Conservation (phyloP, 1,284 basidiomycete species). For the Baeospora myosura region DNA sequence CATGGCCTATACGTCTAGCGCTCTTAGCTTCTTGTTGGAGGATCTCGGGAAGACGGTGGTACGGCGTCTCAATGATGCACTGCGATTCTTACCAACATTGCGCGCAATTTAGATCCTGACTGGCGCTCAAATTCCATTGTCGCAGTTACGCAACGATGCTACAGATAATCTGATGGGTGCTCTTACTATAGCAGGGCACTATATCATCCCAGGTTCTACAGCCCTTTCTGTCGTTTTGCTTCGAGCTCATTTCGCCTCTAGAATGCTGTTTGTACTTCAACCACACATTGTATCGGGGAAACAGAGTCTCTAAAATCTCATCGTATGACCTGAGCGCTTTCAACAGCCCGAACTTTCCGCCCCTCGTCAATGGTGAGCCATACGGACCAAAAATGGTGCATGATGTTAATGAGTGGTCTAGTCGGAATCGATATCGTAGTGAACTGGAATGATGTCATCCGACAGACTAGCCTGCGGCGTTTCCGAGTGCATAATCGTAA, state of each 20-base stretch:
- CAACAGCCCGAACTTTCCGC: conserved; percentile 77
- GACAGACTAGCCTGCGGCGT: conserved; percentile 67
- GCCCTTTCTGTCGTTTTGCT: conserved; percentile 13
- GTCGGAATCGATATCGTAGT: conserved; percentile 88
- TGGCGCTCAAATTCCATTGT: conserved; percentile 88
- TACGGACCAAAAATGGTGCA: not conserved
- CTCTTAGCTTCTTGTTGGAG: conserved; percentile 83
- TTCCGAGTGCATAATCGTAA: conserved; percentile 78
- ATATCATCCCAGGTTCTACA: conserved; percentile 89
- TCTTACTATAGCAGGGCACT: conserved; percentile 82
- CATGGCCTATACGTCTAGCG: conserved; percentile 84
- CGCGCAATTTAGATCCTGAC: conserved; percentile 62
- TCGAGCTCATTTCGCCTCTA: conserved; percentile 20
- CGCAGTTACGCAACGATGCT: conserved; percentile 83
- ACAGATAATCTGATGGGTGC: conserved; percentile 87
- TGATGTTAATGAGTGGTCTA: too few relatives aligned
- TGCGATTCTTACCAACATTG: conserved; percentile 3
- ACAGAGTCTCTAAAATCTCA: conserved; percentile 79
- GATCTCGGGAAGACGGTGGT: conserved; percentile 87
- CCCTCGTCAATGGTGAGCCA: conserved; percentile 69
- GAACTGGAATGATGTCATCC: conserved; percentile 79
- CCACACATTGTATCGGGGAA: conserved; percentile 80
- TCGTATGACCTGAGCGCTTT: conserved; percentile 86
- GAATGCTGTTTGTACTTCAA: conserved; percentile 87
- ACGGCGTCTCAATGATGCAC: too few relatives aligned